Evolutionary conservation across 2,329 filamentous ascomycete genomes (phyloP).

Genomic region (Monilinia laxa): DNA sequence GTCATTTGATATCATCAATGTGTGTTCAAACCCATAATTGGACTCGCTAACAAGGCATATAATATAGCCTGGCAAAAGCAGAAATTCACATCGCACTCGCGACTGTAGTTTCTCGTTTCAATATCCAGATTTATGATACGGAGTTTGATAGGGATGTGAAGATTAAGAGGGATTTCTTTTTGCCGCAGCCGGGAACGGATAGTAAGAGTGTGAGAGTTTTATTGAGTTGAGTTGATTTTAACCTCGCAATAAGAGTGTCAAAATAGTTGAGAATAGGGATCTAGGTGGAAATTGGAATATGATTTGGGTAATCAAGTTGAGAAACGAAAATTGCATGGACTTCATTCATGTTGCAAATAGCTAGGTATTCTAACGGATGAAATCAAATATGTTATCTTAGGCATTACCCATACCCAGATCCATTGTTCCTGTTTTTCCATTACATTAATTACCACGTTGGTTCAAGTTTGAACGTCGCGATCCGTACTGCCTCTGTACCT

Average conservation of each 20-base stretch:
- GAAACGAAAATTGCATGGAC: no score
- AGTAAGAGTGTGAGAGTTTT: conserved; percentile 21
- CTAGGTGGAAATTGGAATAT: no score
- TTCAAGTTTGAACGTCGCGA: not conserved
- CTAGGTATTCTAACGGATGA: no score
- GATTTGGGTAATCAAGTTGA: no score
- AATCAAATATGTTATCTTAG: no score
- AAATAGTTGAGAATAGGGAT: no score
- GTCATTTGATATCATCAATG: no score
- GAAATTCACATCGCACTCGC: conserved; percentile 31
- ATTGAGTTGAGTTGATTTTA: conserved; percentile 2
- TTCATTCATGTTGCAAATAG: no score
- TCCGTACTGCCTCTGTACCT: not conserved
- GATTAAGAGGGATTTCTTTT: conserved; percentile 23
- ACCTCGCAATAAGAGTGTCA: no score
- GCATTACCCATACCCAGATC: not conserved
- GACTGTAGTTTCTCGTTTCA: conserved; percentile 28
- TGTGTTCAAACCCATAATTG: no score
- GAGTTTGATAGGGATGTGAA: conserved; percentile 28
- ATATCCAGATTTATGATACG: conserved; percentile 27
- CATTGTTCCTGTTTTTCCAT: not conserved
- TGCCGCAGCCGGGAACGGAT: conserved; percentile 16
- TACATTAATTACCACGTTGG: not conserved
- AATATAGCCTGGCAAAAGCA: conserved; percentile 29
- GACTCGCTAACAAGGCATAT: no score